A percentile compares a stretch with the other conserved stretches of the same genome.
These are phyloP conservation scores for Saccharomyces paradoxus DNA, from an alignment of 805 yeast species.

Conservation along the genomic window DNA sequence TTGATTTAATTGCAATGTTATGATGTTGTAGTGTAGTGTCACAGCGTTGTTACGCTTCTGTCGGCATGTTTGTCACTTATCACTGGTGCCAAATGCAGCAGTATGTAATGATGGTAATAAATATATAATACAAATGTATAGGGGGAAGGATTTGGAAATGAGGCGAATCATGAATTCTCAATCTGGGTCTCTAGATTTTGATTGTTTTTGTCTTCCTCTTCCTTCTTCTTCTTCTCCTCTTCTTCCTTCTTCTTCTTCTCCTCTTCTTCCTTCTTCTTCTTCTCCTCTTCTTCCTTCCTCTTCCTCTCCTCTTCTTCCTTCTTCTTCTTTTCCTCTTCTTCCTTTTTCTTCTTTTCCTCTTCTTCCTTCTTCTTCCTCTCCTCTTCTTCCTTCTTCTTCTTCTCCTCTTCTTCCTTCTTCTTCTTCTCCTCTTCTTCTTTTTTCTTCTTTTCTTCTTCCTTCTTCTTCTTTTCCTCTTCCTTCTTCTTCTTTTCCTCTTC, in stretches of 20 bases:
- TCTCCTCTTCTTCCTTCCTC: not conserved
- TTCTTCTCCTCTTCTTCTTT: not conserved
- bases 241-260: not conserved
- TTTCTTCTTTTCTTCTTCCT: constrained; percentile 1
- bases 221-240: not conserved
- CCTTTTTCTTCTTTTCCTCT: constrained; percentile 14
- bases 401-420: constrained; percentile 17
- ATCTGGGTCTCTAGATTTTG: not conserved
- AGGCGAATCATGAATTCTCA: not conserved
- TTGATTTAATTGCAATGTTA: not conserved
- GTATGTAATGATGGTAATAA: not conserved
- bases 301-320: constrained; percentile 8
- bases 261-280: not conserved
- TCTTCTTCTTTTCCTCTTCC: constrained; percentile 1
- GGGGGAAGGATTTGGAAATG: not conserved
- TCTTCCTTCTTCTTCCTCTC: constrained; percentile 5
- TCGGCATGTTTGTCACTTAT: not conserved
- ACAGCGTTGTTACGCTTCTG: not conserved
- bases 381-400: constrained; percentile 15
- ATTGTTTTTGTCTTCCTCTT: not conserved
- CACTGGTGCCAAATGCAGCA: not conserved
- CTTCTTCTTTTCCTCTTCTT: constrained; percentile 6
- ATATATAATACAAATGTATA: not conserved
- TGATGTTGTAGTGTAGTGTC: not conserved
- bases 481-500: not conserved